A percentile compares a stretch with the other conserved stretches of the same genome.
Evolutionary conservation across 129 eudicot species (phyloP).

Genomic region (Pittosporum tobira): DNA sequence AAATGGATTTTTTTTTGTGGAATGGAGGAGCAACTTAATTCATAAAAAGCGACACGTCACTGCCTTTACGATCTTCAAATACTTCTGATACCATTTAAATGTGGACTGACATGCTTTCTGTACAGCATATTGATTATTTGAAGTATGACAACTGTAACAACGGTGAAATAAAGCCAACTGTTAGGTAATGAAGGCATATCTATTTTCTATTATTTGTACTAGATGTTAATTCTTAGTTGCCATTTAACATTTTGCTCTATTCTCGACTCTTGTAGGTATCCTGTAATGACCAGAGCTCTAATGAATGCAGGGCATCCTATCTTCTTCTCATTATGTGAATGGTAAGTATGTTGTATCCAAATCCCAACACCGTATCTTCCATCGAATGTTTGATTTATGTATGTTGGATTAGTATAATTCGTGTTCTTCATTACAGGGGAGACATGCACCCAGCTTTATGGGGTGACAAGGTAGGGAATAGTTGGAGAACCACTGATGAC

Average conservation of each 20-base stretch:
- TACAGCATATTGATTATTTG: slow-evolving; percentile 82
- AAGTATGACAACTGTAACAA: slow-evolving; percentile 89
- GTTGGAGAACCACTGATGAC: slow-evolving; percentile 92
- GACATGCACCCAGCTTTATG: slow-evolving; percentile 93
- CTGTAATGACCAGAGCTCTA: slow-evolving; percentile 81
- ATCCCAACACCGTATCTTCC: not conserved
- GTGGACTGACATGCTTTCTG: not conserved
- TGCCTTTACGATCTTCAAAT: not conserved
- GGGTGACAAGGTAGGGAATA: slow-evolving; percentile 68
- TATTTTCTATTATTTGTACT: not conserved
- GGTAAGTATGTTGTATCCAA: slow-evolving; percentile 31
- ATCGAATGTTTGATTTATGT: not conserved
- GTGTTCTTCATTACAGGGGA: slow-evolving; percentile 45
- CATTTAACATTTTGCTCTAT: not conserved
- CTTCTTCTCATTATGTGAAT: slow-evolving; percentile 82
- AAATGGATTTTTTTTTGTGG: not conserved
- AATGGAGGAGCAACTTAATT: not conserved
- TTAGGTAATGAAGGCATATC: slow-evolving; percentile 34
- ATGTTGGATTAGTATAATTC: not conserved
- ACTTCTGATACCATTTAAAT: not conserved
- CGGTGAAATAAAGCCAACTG: slow-evolving; percentile 58
- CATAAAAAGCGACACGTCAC: not conserved
- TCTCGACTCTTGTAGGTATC: slow-evolving; percentile 43
- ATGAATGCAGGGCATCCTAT: slow-evolving; percentile 78
- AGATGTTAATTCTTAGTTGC: not conserved